Conservation (phyloP, 345 rosid genomes). For the Xanthoceras sorbifolium region DNA sequence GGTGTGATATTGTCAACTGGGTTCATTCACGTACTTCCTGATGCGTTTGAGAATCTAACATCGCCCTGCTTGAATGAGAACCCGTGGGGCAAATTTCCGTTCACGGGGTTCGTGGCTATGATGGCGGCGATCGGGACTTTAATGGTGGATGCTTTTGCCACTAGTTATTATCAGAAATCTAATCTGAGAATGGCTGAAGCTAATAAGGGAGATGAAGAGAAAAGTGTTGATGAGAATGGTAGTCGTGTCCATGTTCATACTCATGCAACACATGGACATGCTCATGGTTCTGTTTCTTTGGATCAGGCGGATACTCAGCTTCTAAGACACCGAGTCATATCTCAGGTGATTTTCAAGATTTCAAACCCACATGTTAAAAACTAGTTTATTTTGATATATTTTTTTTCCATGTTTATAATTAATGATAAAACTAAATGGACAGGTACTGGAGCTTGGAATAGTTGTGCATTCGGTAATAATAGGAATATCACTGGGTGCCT, state of each 20-base stretch:
- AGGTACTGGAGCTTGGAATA: constrained; percentile 76
- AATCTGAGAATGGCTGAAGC: not conserved
- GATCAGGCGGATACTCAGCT: constrained; percentile 26
- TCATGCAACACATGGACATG: constrained; percentile 47
- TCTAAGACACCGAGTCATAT: constrained; percentile 50
- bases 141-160: constrained; percentile 54
- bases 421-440: no score
- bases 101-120: constrained; percentile 56
- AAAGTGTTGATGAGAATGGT: not conserved
- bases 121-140: constrained; percentile 40
- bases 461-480: constrained; percentile 71
- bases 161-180: constrained; percentile 34
- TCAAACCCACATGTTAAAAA: no score
- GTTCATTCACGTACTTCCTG: constrained; percentile 56
- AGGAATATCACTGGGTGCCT: constrained; percentile 68
- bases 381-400: not conserved
- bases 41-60: constrained; percentile 46
- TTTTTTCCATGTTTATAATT: no score
- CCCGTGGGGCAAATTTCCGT: constrained; percentile 54
- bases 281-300: constrained; percentile 24
- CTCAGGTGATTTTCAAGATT: constrained; percentile 30
- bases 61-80: constrained; percentile 44
- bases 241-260: constrained; percentile 17
- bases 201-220: constrained; percentile 31
- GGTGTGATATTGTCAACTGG: constrained; percentile 58